Percentiles rank a stretch among this genome's conserved stretches.
Conservation (phyloP, 805 yeast species). For the Sugiyamaella qingdaonensis region DNA sequence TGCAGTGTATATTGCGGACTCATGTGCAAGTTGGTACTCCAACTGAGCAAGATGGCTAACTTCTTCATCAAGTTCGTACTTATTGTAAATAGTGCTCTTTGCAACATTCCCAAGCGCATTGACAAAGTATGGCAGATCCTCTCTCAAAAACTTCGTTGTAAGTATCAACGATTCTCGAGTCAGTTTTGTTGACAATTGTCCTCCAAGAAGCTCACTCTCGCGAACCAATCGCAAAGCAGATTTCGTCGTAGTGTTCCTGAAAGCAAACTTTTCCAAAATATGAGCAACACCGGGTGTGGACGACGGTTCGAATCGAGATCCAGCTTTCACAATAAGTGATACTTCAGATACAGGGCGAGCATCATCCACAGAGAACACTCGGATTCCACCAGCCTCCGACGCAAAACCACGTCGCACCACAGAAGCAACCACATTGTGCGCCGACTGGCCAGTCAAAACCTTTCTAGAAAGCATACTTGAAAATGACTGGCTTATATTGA, state of each 20-base stretch:
- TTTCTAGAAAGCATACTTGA: conserved; percentile 1
- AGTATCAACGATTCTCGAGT: conserved; percentile 83
- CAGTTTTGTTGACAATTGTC: conserved; percentile 61
- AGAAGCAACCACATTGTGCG: not conserved
- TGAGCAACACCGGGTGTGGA: conserved; percentile 79
- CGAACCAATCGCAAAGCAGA: conserved; percentile 91
- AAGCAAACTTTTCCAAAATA: conserved; percentile 75
- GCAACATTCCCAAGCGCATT: conserved; percentile 71
- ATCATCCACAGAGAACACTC: conserved; percentile 39
- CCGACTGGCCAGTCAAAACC: not conserved
- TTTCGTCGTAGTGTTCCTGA: conserved; percentile 69
- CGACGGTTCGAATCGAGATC: conserved; percentile 59
- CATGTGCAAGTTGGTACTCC: conserved; percentile 46
- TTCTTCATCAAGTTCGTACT: conserved; percentile 77
- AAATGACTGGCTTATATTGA: too few species aligned
- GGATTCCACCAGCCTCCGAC: conserved; percentile 28
- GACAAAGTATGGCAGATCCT: conserved; percentile 88
- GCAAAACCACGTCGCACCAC: conserved; percentile 6
- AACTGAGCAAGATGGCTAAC: conserved; percentile 73
- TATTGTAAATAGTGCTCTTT: conserved; percentile 66
- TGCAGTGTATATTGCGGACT: conserved; percentile 55
- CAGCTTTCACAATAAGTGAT: conserved; percentile 79
- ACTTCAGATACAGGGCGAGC: conserved; percentile 68
- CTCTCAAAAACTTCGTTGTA: conserved; percentile 76
- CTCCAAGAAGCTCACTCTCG: conserved; percentile 93